Conservation (phyloP, 2,329 filamentous ascomycete genomes). For the Colletotrichum graminicola region DNA sequence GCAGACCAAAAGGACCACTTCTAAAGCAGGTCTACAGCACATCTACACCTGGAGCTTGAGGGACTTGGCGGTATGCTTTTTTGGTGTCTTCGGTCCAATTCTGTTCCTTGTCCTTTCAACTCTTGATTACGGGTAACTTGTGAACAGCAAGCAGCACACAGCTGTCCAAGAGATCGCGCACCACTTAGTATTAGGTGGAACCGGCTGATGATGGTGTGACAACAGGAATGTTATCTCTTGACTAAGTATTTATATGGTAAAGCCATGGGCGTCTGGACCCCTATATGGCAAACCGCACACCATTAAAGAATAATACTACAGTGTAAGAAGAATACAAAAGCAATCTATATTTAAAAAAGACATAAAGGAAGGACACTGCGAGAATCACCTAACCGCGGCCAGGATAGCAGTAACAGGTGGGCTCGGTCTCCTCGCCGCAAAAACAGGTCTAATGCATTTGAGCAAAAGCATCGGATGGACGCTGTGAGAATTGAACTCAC, state of each 20-base stretch:
- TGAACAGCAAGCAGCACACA: neutral
- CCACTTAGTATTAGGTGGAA: neutral
- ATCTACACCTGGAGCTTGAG: neutral
- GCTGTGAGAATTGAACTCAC: constrained; percentile 40
- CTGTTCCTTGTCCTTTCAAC: neutral
- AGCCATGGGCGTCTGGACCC: neutral
- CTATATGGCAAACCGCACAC: neutral
- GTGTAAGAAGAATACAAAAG: neutral
- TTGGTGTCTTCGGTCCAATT: neutral
- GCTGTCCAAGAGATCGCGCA: neutral
- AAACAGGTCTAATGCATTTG: neutral
- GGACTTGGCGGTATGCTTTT: neutral
- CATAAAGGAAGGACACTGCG: neutral
- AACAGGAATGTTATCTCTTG: neutral
- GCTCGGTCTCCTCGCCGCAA: neutral
- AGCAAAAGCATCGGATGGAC: constrained; percentile 34
- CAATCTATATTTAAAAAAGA: neutral
- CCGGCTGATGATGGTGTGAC: neutral
- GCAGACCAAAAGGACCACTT: neutral
- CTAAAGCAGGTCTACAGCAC: neutral
- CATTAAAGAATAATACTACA: neutral
- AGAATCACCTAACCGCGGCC: no score
- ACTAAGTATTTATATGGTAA: neutral
- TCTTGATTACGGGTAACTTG: neutral
- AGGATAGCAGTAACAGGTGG: neutral